Base-by-base conservation (phyloP, 306 rosid genomes). In the Quercus glauca region DNA sequence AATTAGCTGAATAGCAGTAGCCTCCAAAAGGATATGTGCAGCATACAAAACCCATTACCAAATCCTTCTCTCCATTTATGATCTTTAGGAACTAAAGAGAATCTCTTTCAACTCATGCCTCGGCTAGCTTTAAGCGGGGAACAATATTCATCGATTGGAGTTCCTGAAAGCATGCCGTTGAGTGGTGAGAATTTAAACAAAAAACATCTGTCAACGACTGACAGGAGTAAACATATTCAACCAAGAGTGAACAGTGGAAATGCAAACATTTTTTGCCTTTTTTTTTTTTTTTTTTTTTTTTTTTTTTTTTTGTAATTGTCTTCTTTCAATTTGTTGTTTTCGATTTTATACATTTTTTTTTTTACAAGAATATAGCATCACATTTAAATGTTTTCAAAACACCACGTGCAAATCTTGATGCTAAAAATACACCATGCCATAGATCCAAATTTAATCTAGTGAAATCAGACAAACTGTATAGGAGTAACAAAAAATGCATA, bases 121-220 rank as follows among this genome's bases (percentile, higher is more conserved):
- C 97, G 2, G 86, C 92, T 56, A 92, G 86, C 73, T 87, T 89
- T 78, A 91, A 81, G 70, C 94, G 97, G 19, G 97, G 97, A 71
- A 91, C 98, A 58, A 91, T 88, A 69, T 91, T 95, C 97, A 91
- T 92, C 23, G 92, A 92, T 71, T 95, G 99, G 79, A 92, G 97
- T 79, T 95, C 97, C 98, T 92, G 91, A 67, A 89, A 82, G 64
- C 20, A 78, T 67, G 53, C 15, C 71, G 49, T 76, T 43, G 12
- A 76, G 14, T 17, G 13, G 29, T 41, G 63, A 4, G 21, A 23
- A 45, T 7, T 43, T 6, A 35, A 65, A 70, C 6, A 59, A 58
- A 81, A 69, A 81, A 69, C 49, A 20, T 14, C 45, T 56, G 37
- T 18, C 25, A 19, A 8, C 53, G 1, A 49, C 53, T 49, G 53